phyloP scores from a whole-genome alignment of 306 rosid species.

The Arachis stenosperma region DNA sequence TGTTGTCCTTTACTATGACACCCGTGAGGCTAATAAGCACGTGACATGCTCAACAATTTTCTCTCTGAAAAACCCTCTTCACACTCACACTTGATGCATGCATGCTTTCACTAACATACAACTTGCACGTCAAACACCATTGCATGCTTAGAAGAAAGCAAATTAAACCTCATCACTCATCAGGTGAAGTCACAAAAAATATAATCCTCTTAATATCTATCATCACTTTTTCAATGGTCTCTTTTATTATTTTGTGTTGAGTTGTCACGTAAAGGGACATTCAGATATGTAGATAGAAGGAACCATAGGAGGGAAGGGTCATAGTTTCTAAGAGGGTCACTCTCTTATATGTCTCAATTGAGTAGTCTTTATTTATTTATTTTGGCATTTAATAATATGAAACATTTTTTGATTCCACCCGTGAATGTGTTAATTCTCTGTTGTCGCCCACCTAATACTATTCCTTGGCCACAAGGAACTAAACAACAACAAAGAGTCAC shows the following conservation, averaged over 20 bases:
- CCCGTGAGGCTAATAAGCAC: constrained; percentile 55
- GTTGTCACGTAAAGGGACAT: constrained; percentile 17
- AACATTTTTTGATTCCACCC: constrained; percentile 46
- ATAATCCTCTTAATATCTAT: background rate
- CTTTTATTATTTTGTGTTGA: background rate
- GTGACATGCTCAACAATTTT: constrained; percentile 45
- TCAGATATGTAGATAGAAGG: background rate
- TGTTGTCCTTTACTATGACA: background rate
- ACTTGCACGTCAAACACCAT: constrained; percentile 29
- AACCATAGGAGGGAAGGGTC: background rate
- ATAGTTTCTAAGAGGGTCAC: constrained; percentile 28
- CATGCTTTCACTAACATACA: constrained; percentile 1
- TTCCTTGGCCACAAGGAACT: constrained; percentile 58
- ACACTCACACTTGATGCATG: constrained; percentile 16
- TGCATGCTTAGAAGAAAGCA: constrained; percentile 27
- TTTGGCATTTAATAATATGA: constrained; percentile 29
- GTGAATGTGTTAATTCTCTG: constrained; percentile 55
- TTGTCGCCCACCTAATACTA: constrained; percentile 49
- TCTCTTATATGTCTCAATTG: constrained; percentile 5
- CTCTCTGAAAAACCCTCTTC: constrained; percentile 32
- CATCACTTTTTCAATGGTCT: background rate
- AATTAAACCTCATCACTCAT: background rate
- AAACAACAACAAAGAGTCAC: constrained; percentile 79
- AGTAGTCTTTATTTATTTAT: background rate
- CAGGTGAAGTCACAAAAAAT: constrained; percentile 42